Evolutionary conservation across 2,329 filamentous ascomycete species (phyloP), one percentile per base, ranked within the genome.

Genomic region (Colletotrichum euphorbiae): DNA sequence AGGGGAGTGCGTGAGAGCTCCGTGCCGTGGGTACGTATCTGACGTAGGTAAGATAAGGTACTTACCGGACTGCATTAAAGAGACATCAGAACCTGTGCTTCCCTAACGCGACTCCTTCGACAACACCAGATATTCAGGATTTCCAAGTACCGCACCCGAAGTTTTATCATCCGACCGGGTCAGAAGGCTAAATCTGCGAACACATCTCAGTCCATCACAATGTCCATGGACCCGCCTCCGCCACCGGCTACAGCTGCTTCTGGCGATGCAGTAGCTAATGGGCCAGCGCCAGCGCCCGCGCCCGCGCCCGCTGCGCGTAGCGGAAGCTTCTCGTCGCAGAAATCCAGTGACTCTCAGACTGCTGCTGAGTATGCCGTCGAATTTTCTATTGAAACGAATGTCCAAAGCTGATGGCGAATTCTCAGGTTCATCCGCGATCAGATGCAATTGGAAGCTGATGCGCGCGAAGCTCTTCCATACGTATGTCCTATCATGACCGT

Each of bases 381-480:
- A 8, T 12, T 24, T 17, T 11, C 31, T 3, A 19, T 52, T 8
- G 13, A 31, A 8, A 4, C 46, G 21, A 21, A 43, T 15, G n/a
- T 17, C 5, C 4, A 56, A 43, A 31, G 4, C 5, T 57, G 6
- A 31, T 40, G 12, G 36, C 31, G 28, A 38, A 15, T 38, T 58
- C 9, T 5, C 63, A 95, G 92, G 31, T 98, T 97, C 77, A 93
- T 99, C 72, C 89, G 93, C 74, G 90, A 90, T 62, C 96, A 99
- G 77, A 90, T 98, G 76, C 90, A 91, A 72, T 90, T 99, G 60
- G 96, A 99, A 81, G 93, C 93, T 19, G 96, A 99, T 81, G 96
- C 96, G 52, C 93, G 94, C 73, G 95, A 99, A 84, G 93, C 93
- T 69, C 87, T 99, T 6, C 96, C 96, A 72, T 99, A 97, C 77